Conservation (phyloP, 2,329 filamentous ascomycete genomes). For the Botrytis fragariae region DNA sequence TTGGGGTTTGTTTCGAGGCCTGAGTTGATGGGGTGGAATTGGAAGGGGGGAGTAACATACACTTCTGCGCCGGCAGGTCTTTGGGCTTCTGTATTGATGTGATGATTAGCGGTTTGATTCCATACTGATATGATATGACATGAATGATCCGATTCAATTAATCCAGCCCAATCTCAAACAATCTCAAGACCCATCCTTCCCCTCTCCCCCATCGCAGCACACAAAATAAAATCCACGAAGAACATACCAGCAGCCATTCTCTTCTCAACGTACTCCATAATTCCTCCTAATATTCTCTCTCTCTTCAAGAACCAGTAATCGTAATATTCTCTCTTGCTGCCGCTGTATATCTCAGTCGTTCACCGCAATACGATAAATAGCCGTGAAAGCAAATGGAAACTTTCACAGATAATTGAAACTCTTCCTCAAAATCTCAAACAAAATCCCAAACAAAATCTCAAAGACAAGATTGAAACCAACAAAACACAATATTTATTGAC, state of each 20-base stretch:
- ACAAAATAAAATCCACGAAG: background rate
- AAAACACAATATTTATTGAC: background rate
- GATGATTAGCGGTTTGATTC: slow-evolving; percentile 13
- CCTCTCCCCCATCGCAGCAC: background rate
- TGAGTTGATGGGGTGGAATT: background rate
- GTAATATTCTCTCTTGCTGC: background rate
- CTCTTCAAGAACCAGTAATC: background rate
- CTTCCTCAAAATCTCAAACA: background rate
- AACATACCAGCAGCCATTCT: slow-evolving; percentile 37
- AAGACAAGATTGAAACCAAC: background rate
- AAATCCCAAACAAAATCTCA: background rate
- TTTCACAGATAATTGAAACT: background rate
- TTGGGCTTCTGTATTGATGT: slow-evolving; percentile 34
- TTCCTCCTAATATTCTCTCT: background rate
- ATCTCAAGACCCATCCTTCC: background rate
- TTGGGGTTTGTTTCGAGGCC: background rate
- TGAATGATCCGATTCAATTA: background rate
- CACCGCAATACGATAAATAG: background rate
- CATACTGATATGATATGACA: background rate
- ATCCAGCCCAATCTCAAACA: background rate
- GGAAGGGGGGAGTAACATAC: slow-evolving; percentile 27
- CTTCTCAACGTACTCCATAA: slow-evolving; percentile 40
- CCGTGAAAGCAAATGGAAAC: background rate
- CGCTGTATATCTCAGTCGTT: background rate
- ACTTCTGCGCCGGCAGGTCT: slow-evolving; percentile 34